Conservation (phyloP, 129 eudicot species). For the Centella asiatica region DNA sequence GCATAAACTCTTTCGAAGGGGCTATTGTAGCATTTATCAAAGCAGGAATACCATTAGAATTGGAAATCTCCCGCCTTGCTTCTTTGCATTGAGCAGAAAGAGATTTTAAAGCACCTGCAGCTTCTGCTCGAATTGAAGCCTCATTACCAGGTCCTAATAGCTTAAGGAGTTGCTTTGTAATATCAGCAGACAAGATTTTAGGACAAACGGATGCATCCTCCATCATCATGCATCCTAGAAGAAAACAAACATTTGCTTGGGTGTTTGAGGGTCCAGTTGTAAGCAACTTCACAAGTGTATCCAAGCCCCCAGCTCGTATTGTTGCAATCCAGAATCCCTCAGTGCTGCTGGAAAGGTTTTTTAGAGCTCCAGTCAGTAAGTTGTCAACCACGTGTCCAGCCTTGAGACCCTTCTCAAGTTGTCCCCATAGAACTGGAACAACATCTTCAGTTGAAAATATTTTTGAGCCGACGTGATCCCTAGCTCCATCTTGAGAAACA, state of each 20-base stretch:
- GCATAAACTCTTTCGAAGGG: constrained; percentile 99
- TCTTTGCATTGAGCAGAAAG: constrained; percentile 97
- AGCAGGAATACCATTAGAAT: constrained; percentile 80
- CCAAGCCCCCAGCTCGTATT: constrained; percentile 80
- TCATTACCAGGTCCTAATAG: constrained; percentile 89
- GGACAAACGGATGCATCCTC: constrained; percentile 90
- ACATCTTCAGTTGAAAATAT: constrained; percentile 99
- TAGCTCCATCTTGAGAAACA: constrained; percentile 95
- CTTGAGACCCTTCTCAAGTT: constrained; percentile 69
- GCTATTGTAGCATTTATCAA: constrained; percentile 97
- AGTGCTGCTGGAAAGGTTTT: constrained; percentile 77
- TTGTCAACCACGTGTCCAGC: constrained; percentile 80
- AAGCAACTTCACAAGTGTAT: constrained; percentile 80
- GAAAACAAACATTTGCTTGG: constrained; percentile 89
- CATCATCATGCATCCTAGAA: constrained; percentile 87
- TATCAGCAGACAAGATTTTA: constrained; percentile 57
- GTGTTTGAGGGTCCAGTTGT: constrained; percentile 62
- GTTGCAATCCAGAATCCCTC: constrained; percentile 98
- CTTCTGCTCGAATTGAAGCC: constrained; percentile 92
- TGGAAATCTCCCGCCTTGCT: constrained; percentile 80
- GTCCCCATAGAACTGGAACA: constrained; percentile 92
- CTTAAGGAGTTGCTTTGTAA: constrained; percentile 80
- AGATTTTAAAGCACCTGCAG: constrained; percentile 88
- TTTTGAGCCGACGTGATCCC: constrained; percentile 96
- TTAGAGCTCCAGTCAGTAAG: constrained; percentile 84